phyloP scores from a whole-genome alignment of 163 green algal species.

The Chloromonas sp. region DNA sequence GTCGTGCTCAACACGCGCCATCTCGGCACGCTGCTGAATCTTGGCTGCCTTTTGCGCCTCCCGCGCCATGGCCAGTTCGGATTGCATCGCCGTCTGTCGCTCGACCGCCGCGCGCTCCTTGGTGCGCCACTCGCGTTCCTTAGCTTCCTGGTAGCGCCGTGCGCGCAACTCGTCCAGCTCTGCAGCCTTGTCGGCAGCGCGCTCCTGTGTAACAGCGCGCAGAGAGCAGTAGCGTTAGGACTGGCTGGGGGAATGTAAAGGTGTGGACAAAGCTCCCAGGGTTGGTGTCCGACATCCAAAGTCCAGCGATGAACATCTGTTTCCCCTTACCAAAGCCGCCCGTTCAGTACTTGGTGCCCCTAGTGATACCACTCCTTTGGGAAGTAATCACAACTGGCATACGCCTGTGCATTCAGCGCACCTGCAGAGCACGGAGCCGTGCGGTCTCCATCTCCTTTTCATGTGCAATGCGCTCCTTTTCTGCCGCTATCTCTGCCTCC shows the following conservation, averaged over 20 bases:
- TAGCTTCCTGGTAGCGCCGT: constrained; percentile 60
- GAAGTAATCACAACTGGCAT: too few relatives aligned
- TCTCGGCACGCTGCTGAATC: constrained; percentile 56
- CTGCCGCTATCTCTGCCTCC: constrained; percentile 57
- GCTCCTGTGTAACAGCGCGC: constrained; percentile 33
- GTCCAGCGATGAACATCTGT: too few relatives aligned
- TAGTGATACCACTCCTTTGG: too few relatives aligned
- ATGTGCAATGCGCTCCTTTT: constrained; percentile 67
- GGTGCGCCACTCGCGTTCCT: constrained; percentile 69
- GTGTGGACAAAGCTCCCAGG: too few relatives aligned
- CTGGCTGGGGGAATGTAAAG: too few relatives aligned
- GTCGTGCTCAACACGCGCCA: constrained; percentile 58
- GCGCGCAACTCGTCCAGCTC: constrained; percentile 82
- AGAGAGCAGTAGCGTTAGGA: too few relatives aligned
- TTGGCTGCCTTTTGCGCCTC: constrained; percentile 66
- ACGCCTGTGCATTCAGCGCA: constrained; percentile 28
- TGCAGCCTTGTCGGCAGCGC: constrained; percentile 63
- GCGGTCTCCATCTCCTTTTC: constrained; percentile 82
- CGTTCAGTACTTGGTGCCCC: too few relatives aligned
- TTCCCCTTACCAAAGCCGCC: too few relatives aligned
- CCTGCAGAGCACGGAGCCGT: constrained; percentile 70
- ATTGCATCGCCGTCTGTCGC: constrained; percentile 38
- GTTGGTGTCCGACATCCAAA: too few relatives aligned
- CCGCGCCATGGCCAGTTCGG: constrained; percentile 56
- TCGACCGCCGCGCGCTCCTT: constrained; percentile 55